These are phyloP conservation scores for Euphorbia pulcherrima DNA, from an alignment of 345 rosid genomes.

Conservation along the genomic window DNA sequence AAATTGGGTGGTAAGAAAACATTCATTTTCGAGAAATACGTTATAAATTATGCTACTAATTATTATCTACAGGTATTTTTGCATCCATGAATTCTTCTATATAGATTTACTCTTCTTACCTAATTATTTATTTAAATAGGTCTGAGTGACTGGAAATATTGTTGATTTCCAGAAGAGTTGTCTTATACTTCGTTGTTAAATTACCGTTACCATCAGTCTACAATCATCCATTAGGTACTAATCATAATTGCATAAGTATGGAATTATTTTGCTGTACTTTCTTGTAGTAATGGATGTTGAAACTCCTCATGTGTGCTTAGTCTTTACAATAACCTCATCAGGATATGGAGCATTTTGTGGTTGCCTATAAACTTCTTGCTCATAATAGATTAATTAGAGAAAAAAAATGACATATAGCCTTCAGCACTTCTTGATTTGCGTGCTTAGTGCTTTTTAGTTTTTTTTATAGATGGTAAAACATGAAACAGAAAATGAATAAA, in stretches of 20 bases:
- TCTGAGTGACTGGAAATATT: not conserved
- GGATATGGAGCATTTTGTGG: not conserved
- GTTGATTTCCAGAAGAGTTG: not conserved
- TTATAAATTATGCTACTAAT: not conserved
- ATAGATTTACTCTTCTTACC: not conserved
- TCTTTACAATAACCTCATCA: not conserved
- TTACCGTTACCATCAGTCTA: too few relatives aligned
- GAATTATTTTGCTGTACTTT: not conserved
- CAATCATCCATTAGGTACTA: not conserved
- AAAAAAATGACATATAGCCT: too few relatives aligned
- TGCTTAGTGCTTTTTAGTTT: too few relatives aligned
- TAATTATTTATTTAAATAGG: not conserved
- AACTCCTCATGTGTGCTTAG: not conserved
- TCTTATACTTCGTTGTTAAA: too few relatives aligned
- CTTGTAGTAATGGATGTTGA: not conserved
- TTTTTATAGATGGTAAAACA: too few relatives aligned
- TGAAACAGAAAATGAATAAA: too few relatives aligned
- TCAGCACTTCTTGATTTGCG: too few relatives aligned
- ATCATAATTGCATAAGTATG: not conserved
- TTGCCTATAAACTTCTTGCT: not conserved
- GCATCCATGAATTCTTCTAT: not conserved
- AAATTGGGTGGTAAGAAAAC: slow-evolving; percentile 35
- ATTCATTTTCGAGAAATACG: not conserved
- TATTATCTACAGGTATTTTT: not conserved
- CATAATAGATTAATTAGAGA: not conserved